Base-by-base conservation (phyloP, 805 yeast genomes). In the Kodamaea sagamina region DNA sequence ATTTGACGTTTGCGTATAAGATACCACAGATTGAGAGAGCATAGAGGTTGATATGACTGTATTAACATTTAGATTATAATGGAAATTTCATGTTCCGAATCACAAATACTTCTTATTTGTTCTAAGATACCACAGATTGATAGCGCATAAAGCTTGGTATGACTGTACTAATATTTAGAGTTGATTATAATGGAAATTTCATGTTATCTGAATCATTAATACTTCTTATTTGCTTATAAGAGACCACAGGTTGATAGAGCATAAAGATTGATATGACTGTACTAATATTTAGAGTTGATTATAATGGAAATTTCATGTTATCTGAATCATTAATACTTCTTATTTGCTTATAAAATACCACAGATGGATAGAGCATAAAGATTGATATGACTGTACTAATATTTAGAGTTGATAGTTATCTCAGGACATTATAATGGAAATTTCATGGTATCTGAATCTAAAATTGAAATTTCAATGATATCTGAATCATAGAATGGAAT, bases 31-130 rank as follows among this genome's bases (percentile, higher is more conserved):
- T 25, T 3, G n/a, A 28, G n/a, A n/a, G n/a, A n/a, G n/a, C n/a
- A 17, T 34, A 21, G 22, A 19, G 28, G 7, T 10, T 29, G 19
- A 15, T 12, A 15, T 6, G 17, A 13, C 9, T 6, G n/a, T n/a
- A 21, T n/a, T 32, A 11, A 6, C n/a, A 32, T n/a, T 15, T 6
- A 32, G 36, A 32, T 10, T n/a, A n/a, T n/a, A n/a, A n/a, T n/a
- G n/a, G n/a, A n/a, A n/a, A n/a, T n/a, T n/a, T n/a, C n/a, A n/a
- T n/a, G n/a, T n/a, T n/a, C n/a, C n/a, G n/a, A n/a, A n/a, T n/a
- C n/a, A n/a, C n/a, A n/a, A n/a, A 93, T 55, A 93, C 99, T 0
- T 88, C 97, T 0, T 93, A 89, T 59, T 67, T 93, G 56, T 88
- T 74, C 72, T 46, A 75, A 62, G 63, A 47, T 42, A 3, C 53